These are phyloP conservation scores for Aspergillus ostianus DNA, from an alignment of 495 filamentous ascomycete species.

Conservation along the genomic window DNA sequence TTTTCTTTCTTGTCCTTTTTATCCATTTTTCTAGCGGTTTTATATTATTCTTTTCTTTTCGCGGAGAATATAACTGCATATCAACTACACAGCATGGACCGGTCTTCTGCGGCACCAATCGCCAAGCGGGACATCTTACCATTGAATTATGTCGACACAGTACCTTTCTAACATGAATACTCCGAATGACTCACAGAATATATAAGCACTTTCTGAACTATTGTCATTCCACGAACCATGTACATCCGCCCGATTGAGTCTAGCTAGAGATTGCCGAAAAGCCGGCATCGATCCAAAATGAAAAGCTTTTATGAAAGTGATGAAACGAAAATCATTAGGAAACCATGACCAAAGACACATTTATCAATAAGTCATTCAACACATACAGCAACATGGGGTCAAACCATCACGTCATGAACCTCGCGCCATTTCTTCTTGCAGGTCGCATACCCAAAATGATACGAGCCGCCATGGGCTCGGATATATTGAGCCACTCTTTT, in stretches of 20 bases:
- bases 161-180: too few relatives aligned
- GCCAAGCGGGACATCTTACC: too few relatives aligned
- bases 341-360: background rate
- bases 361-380: background rate
- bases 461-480: constrained; percentile 65
- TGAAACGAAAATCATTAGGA: background rate
- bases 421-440: constrained; percentile 77
- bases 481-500: constrained; percentile 79
- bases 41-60: too few relatives aligned
- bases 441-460: constrained; percentile 82
- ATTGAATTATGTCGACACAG: too few relatives aligned
- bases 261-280: background rate
- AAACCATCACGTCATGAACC: constrained; percentile 24
- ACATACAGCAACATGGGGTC: background rate
- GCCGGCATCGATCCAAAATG: background rate
- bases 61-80: too few relatives aligned
- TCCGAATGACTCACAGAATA: too few relatives aligned
- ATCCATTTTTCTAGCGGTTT: too few relatives aligned
- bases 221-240: background rate
- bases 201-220: too few relatives aligned
- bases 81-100: too few relatives aligned
- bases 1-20: too few relatives aligned
- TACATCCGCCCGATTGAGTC: background rate
- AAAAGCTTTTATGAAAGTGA: background rate
- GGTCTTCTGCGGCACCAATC: too few relatives aligned